These are phyloP conservation scores for Voacanga thouarsii DNA, from an alignment of 257 asterid species.

Conservation along the genomic window DNA sequence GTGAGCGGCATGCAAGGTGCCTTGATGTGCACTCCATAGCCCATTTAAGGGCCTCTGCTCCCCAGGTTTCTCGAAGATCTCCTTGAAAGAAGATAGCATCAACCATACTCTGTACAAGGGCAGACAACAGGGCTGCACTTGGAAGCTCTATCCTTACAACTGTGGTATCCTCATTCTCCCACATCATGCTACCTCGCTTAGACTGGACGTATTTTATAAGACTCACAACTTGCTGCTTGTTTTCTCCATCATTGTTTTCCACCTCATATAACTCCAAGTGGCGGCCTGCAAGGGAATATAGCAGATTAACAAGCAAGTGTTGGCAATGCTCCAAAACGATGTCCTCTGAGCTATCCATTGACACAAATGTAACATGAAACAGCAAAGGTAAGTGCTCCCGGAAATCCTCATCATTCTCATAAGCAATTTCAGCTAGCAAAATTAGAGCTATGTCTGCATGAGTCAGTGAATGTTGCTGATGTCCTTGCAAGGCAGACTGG, in stretches of 20 bases:
- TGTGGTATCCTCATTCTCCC: conserved; percentile 99
- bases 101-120: conserved; percentile 99
- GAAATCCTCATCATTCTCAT: conserved; percentile 98
- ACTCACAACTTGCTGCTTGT: conserved; percentile 95
- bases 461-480: conserved; percentile 90
- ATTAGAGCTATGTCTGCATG: conserved; percentile 96
- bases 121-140: conserved; percentile 94
- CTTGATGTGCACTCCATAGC: conserved; percentile 99
- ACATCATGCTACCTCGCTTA: conserved; percentile 98
- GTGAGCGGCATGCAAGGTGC: conserved; percentile 98
- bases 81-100: conserved; percentile 99
- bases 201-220: conserved; percentile 96
- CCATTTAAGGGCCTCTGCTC: conserved; percentile 97
- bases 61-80: conserved; percentile 99
- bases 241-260: conserved; percentile 97
- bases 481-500: conserved; percentile 98
- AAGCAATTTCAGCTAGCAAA: conserved; percentile 95
- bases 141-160: conserved; percentile 86
- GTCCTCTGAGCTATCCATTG: conserved; percentile 99
- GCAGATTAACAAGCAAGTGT: conserved; percentile 88
- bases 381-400: conserved; percentile 96
- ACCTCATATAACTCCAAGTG: conserved; percentile 95
- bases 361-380: conserved; percentile 95
- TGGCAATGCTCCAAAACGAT: conserved; percentile 98
- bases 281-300: conserved; percentile 96